phyloP scores from a whole-genome alignment of 108 stramenopile genomes.

The Epithemia pelagica region DNA sequence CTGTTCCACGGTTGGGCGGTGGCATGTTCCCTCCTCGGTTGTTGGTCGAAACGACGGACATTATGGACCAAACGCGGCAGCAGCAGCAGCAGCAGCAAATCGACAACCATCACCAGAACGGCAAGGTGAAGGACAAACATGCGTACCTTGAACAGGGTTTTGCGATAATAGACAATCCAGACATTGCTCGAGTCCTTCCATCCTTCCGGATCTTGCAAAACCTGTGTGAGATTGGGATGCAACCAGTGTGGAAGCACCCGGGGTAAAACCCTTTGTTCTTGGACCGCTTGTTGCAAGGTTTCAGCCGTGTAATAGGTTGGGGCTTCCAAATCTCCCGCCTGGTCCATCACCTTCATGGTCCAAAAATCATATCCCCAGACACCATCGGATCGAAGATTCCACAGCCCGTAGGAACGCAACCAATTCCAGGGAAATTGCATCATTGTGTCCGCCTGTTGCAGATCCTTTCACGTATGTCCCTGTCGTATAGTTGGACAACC shows the following conservation, averaged over 20 bases:
- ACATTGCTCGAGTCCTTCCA: too few species aligned
- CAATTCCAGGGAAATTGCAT: constrained; percentile 37
- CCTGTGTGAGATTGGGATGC: constrained; percentile 12
- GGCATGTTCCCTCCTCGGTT: too few species aligned
- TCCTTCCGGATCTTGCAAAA: not conserved
- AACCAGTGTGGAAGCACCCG: constrained; percentile 14
- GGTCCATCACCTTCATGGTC: constrained; percentile 24
- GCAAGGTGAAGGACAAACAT: not conserved
- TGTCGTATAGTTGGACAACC: not conserved
- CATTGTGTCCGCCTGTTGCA: constrained; percentile 23
- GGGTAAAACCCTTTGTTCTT: constrained; percentile 6
- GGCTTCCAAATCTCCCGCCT: too few species aligned
- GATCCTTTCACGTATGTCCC: constrained; percentile 40
- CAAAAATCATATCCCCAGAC: constrained; percentile 16
- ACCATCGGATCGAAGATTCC: constrained; percentile 28
- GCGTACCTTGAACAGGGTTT: constrained; percentile 12
- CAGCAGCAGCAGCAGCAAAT: not conserved
- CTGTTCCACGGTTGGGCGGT: too few species aligned
- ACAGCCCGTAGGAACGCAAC: constrained; percentile 34
- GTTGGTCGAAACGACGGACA: too few species aligned
- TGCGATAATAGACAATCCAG: too few species aligned
- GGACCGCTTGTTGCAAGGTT: constrained; percentile 15
- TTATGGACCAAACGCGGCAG: constrained; percentile 3
- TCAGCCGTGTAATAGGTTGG: constrained; percentile 15
- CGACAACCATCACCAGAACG: too few species aligned